A percentile compares a stretch with the other conserved stretches of the same genome.
These are phyloP conservation scores for Anacardium occidentale DNA, from an alignment of 345 rosid species.

Conservation along the genomic window DNA sequence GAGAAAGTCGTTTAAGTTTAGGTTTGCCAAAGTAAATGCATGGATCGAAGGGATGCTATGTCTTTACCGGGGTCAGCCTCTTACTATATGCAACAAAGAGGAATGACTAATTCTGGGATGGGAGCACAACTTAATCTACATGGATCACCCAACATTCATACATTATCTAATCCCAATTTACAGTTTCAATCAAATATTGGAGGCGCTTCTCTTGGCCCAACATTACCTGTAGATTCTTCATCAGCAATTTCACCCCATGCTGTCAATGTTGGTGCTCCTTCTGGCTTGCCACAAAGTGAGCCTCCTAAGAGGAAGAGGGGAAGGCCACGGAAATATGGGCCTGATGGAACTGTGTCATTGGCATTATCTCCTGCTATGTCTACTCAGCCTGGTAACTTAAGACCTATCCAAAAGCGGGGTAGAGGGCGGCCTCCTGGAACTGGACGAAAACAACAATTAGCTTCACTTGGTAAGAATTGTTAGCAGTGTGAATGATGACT, in stretches of 20 bases:
- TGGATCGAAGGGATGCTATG: conserved; percentile 95
- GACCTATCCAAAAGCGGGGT: conserved; percentile 74
- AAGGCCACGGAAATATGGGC: conserved; percentile 84
- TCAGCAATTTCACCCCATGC: conserved; percentile 51
- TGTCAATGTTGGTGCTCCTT: conserved; percentile 49
- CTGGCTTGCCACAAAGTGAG: conserved; percentile 45
- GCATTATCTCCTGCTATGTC: conserved; percentile 70
- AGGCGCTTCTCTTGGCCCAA: conserved; percentile 45
- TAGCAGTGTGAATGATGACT: background rate
- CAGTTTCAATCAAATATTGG: conserved; percentile 61
- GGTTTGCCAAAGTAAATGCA: conserved; percentile 59
- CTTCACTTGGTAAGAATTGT: conserved; percentile 59
- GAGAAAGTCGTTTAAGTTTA: conserved; percentile 23
- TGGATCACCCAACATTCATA: conserved; percentile 59
- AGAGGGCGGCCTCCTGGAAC: conserved; percentile 92
- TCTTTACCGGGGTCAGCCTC: conserved; percentile 71
- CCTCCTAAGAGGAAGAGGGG: conserved; percentile 79
- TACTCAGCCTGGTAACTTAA: conserved; percentile 49
- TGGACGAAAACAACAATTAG: conserved; percentile 70
- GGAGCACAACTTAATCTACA: conserved; percentile 59
- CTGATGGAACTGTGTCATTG: conserved; percentile 70
- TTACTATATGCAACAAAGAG: conserved; percentile 81
- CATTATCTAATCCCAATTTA: conserved; percentile 43
- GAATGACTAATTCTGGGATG: conserved; percentile 61
- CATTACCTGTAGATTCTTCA: conserved; percentile 54